phyloP scores from a whole-genome alignment of 345 rosid species.

The Noccaea caerulescens region DNA sequence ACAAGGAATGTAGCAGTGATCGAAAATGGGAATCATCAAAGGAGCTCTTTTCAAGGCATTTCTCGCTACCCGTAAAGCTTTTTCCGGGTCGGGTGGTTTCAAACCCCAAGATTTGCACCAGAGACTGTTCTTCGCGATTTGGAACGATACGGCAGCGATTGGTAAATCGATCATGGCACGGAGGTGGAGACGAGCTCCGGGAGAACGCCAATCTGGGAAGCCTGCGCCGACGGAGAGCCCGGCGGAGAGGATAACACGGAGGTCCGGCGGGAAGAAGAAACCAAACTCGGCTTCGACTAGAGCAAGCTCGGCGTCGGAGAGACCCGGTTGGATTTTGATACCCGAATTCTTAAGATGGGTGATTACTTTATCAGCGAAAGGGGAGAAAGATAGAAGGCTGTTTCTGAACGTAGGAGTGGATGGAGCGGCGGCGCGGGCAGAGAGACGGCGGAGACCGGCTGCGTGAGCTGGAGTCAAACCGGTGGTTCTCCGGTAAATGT shows the following conservation, averaged over 20 bases:
- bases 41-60: conserved; percentile 77
- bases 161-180: conserved; percentile 81
- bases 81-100: conserved; percentile 74
- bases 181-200: conserved; percentile 66
- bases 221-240: conserved; percentile 74
- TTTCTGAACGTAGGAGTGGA: conserved; percentile 53
- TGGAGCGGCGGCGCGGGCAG: conserved; percentile 82
- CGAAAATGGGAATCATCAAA: conserved; percentile 72
- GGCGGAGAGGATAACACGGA: conserved; percentile 70
- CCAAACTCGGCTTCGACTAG: conserved; percentile 79
- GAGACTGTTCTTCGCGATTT: conserved; percentile 72
- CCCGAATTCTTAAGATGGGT: conserved; percentile 63
- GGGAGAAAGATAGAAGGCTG: conserved; percentile 62
- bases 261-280: conserved; percentile 85
- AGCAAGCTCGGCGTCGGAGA: conserved; percentile 74
- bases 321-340: conserved; percentile 69
- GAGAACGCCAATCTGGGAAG: conserved; percentile 83
- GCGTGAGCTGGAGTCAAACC: conserved; percentile 73
- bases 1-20: conserved; percentile 86
- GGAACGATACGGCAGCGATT: conserved; percentile 73
- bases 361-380: conserved; percentile 64
- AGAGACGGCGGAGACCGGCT: conserved; percentile 89
- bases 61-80: conserved; percentile 74
- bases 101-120: conserved; percentile 89
- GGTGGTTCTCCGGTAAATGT: conserved; percentile 79